These are phyloP conservation scores for Trapa incisa DNA, from an alignment of 345 rosid species.

Conservation along the genomic window DNA sequence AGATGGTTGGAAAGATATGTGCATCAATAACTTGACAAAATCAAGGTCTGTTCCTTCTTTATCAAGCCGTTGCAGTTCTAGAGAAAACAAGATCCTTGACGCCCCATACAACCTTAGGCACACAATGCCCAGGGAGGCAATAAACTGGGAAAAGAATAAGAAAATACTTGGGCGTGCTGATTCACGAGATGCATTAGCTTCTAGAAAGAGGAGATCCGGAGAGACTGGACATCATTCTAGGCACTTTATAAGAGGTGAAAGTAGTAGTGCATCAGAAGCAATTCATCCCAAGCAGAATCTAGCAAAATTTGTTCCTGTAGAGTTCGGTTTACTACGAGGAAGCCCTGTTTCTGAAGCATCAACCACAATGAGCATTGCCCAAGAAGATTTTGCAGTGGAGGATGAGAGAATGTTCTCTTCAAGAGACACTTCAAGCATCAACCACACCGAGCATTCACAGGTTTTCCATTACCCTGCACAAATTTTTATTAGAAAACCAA, in stretches of 20 bases:
- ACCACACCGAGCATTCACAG: neutral
- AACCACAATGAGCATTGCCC: constrained; percentile 15
- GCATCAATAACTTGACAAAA: constrained; percentile 32
- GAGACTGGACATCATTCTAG: constrained; percentile 25
- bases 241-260: constrained; percentile 13
- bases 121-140: constrained; percentile 35
- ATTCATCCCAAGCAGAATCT: constrained; percentile 17
- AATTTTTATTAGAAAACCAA: neutral
- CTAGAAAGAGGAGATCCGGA: constrained; percentile 28
- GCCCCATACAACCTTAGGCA: constrained; percentile 26
- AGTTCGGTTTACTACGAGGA: constrained; percentile 14
- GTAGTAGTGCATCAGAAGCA: constrained; percentile 33
- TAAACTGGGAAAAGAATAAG: constrained; percentile 37
- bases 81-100: constrained; percentile 23
- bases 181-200: constrained; percentile 26
- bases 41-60: constrained; percentile 67
- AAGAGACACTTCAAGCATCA: neutral
- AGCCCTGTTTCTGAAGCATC: constrained; percentile 26
- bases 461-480: neutral
- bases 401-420: constrained; percentile 9
- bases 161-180: constrained; percentile 25
- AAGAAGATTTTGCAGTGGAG: constrained; percentile 22
- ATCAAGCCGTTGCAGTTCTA: constrained; percentile 34
- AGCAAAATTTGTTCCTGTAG: constrained; percentile 16
- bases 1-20: constrained; percentile 85